Conservation (phyloP, 306 rosid genomes). For the Lagenaria siceraria region DNA sequence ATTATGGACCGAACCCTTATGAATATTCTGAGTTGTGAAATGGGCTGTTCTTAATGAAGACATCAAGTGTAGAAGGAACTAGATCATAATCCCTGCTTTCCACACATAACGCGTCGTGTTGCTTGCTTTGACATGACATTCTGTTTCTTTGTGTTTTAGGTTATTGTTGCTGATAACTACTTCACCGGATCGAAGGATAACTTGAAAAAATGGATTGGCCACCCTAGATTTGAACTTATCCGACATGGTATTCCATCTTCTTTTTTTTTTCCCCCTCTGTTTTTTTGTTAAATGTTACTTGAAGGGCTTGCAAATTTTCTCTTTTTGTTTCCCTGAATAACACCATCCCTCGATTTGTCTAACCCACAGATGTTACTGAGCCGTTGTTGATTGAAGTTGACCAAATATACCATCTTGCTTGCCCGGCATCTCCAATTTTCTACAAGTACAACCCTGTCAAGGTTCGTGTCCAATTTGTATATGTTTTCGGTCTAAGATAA, state of each 20-base stretch:
- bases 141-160: conserved; percentile 17
- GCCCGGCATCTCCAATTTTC: conserved; percentile 97
- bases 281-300: neutral
- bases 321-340: neutral
- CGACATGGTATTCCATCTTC: conserved; percentile 78
- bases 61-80: neutral
- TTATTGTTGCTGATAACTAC: conserved; percentile 83
- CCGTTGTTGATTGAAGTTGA: conserved; percentile 82
- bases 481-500: neutral
- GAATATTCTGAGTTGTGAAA: neutral
- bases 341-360: neutral
- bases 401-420: conserved; percentile 92
- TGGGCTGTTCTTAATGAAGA: neutral
- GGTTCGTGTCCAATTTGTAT: conserved; percentile 22
- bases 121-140: neutral
- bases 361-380: conserved; percentile 75
- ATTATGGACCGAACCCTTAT: neutral
- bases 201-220: conserved; percentile 85
- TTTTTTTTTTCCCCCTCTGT: neutral
- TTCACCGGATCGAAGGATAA: conserved; percentile 95
- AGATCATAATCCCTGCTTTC: neutral
- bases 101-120: neutral
- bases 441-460: conserved; percentile 94
- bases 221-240: conserved; percentile 93
- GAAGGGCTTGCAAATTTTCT: neutral